These are phyloP conservation scores for Theileria luwenshuni DNA, from an alignment of 169 alveolate genomes.

Conservation along the genomic window DNA sequence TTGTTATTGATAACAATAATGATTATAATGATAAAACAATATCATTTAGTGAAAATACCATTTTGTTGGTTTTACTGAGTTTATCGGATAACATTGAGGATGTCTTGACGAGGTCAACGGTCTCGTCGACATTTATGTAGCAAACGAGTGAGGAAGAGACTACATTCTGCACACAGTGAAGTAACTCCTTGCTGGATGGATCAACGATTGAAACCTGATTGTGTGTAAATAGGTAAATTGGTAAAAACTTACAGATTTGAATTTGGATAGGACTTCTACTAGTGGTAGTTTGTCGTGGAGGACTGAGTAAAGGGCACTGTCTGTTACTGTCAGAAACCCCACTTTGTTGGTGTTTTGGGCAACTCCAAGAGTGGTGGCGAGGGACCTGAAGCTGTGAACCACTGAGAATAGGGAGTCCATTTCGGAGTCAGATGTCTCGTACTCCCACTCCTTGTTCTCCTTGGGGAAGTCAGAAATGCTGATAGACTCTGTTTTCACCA, in stretches of 20 bases:
- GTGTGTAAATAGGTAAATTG: not conserved
- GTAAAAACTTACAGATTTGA: conserved; percentile 36
- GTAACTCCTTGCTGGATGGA: conserved; percentile 28
- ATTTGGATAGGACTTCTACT: conserved; percentile 61
- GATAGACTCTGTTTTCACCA: conserved; percentile 64
- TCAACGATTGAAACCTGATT: conserved; percentile 38
- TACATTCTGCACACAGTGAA: conserved; percentile 59
- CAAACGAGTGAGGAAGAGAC: conserved; percentile 26
- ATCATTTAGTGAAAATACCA: conserved; percentile 28
- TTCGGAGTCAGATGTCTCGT: conserved; percentile 43
- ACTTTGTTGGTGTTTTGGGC: conserved; percentile 71
- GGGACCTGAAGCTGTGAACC: conserved; percentile 73
- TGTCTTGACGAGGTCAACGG: conserved; percentile 61
- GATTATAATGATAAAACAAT: too few species aligned
- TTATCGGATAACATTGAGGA: conserved; percentile 44
- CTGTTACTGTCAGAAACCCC: conserved; percentile 72
- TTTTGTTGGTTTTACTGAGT: conserved; percentile 36
- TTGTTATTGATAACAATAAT: too few species aligned
- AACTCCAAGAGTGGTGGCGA: conserved; percentile 75
- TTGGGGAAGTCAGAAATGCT: conserved; percentile 68
- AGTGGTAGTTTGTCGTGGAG: conserved; percentile 63
- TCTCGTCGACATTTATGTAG: conserved; percentile 50
- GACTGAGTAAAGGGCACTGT: conserved; percentile 39
- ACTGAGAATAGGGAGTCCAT: conserved; percentile 65
- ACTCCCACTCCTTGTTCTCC: conserved; percentile 47